Evolutionary conservation across 495 filamentous ascomycete species (phyloP).

Genomic region (Xeromyces bisporus): DNA sequence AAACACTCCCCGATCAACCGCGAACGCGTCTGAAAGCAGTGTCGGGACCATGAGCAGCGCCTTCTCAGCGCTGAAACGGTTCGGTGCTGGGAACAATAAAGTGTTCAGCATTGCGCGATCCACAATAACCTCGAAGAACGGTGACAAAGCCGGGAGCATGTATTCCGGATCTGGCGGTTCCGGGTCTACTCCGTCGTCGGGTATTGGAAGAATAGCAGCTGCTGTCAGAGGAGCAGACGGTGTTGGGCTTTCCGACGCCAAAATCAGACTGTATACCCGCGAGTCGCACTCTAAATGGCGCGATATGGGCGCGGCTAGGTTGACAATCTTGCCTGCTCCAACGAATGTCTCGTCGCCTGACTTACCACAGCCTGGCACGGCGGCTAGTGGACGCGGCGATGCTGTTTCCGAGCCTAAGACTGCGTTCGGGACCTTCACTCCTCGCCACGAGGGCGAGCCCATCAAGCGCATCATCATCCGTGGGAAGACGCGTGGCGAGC

Average conservation of each 20-base stretch:
- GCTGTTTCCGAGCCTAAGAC: too few relatives aligned
- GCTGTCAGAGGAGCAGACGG: slow-evolving; percentile 32
- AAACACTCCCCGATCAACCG: slow-evolving; percentile 31
- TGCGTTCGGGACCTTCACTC: slow-evolving; percentile 21
- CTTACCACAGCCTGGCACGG: slow-evolving; percentile 7
- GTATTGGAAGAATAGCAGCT: slow-evolving; percentile 38
- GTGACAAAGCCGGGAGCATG: slow-evolving; percentile 40
- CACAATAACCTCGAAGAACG: slow-evolving; percentile 39
- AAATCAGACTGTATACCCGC: slow-evolving; percentile 65
- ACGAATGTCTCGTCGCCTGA: slow-evolving; percentile 12
- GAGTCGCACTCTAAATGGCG: slow-evolving; percentile 69
- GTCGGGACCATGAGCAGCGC: slow-evolving; percentile 42
- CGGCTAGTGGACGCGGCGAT: too few relatives aligned
- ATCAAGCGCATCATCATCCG: slow-evolving; percentile 72
- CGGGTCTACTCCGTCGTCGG: slow-evolving; percentile 31
- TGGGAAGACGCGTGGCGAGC: slow-evolving; percentile 46
- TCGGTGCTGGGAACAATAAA: slow-evolving; percentile 39
- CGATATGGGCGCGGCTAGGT: slow-evolving; percentile 67
- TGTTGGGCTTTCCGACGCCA: slow-evolving; percentile 55
- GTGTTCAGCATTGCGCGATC: slow-evolving; percentile 64
- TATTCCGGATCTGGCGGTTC: slow-evolving; percentile 44
- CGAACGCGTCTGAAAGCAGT: slow-evolving; percentile 40
- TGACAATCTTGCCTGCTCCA: slow-evolving; percentile 64
- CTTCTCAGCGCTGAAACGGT: slow-evolving; percentile 58
- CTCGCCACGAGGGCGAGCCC: slow-evolving; percentile 20